These are phyloP conservation scores for Fraxinus angustifolia DNA, from an alignment of 305 asterid genomes.

Conservation along the genomic window DNA sequence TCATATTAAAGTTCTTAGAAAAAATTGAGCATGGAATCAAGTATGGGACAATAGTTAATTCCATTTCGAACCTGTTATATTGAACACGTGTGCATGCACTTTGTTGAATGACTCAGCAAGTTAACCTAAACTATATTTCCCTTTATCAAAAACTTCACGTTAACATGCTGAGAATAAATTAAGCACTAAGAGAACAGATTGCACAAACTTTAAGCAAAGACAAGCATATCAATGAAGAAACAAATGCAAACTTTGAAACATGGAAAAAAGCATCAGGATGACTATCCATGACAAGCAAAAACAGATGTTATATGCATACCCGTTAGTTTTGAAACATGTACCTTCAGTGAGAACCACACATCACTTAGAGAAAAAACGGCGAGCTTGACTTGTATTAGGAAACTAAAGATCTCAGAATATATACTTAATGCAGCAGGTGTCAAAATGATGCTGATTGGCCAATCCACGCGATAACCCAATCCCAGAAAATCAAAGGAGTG, in stretches of 20 bases:
- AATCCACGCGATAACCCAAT: slow-evolving; percentile 87
- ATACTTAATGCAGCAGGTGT: slow-evolving; percentile 70
- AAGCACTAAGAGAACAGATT: not conserved
- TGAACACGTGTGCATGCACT: not conserved
- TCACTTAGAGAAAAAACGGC: slow-evolving; percentile 82
- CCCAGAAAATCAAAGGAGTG: slow-evolving; percentile 81
- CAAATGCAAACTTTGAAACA: not conserved
- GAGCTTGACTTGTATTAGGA: slow-evolving; percentile 93
- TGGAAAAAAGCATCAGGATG: not conserved
- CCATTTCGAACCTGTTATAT: not conserved
- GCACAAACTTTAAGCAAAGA: not conserved
- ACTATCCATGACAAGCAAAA: not conserved
- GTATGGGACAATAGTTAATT: not conserved
- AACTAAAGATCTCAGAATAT: slow-evolving; percentile 79
- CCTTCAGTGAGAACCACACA: slow-evolving; percentile 82
- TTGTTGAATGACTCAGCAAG: not conserved
- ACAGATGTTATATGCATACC: slow-evolving; percentile 12
- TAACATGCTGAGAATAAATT: not conserved
- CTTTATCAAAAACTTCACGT: not conserved
- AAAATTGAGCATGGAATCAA: not conserved
- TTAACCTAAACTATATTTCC: not conserved
- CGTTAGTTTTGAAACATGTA: slow-evolving; percentile 24
- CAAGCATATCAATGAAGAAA: slow-evolving; percentile 5
- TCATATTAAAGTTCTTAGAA: not conserved
- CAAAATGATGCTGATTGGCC: slow-evolving; percentile 88